Conservation (phyloP, 2,329 filamentous ascomycete species). For the Anthostomella pinea region DNA sequence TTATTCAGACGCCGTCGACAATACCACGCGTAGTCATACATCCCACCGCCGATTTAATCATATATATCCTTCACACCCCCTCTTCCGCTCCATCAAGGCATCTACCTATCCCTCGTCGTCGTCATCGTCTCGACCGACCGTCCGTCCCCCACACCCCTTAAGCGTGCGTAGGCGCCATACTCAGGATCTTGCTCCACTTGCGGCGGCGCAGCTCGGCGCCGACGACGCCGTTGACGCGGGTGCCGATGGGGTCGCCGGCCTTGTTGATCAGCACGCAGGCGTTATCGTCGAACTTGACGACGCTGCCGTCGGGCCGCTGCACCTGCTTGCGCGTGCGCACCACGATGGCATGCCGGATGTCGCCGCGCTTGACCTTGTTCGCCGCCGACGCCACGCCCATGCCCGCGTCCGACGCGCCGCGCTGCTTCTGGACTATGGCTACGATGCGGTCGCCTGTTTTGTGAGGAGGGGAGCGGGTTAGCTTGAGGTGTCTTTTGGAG, state of each 20-base stretch:
- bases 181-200: slow-evolving; percentile 98
- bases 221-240: slow-evolving; percentile 87
- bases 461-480: background rate
- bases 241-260: slow-evolving; percentile 90
- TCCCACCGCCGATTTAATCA: no score
- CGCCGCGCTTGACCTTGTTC: slow-evolving; percentile 93
- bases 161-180: slow-evolving; percentile 74
- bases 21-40: no score
- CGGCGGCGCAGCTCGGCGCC: slow-evolving; percentile 84
- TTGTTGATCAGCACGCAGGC: slow-evolving; percentile 98
- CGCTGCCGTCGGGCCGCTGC: slow-evolving; percentile 82
- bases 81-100: no score
- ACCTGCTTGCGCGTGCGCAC: slow-evolving; percentile 88
- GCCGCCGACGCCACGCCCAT: slow-evolving; percentile 70
- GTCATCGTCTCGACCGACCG: no score
- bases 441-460: slow-evolving; percentile 86
- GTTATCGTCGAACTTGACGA: slow-evolving; percentile 95
- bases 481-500: no score
- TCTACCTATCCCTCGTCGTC: no score
- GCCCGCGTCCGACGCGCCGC: slow-evolving; percentile 69
- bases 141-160: slow-evolving; percentile 28
- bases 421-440: slow-evolving; percentile 95
- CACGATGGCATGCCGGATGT: slow-evolving; percentile 93
- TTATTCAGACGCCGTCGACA: no score
- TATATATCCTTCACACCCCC: slow-evolving; percentile 1